Evolutionary conservation across 768 basidiomycete species (phyloP).

Genomic region (Sporobolomyces pararoseus): DNA sequence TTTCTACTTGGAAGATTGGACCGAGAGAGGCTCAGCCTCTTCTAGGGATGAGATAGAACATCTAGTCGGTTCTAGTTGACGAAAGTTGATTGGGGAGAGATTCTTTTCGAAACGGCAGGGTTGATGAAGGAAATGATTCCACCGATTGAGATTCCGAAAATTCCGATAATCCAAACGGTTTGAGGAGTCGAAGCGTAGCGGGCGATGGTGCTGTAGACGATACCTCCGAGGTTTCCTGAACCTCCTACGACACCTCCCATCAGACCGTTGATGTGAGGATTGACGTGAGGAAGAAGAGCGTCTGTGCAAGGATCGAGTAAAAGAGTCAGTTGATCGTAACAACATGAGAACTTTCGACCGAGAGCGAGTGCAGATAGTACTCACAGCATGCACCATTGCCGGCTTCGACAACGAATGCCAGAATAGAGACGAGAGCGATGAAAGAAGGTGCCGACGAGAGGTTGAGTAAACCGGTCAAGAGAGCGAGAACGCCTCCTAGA

Average conservation of each 20-base stretch:
- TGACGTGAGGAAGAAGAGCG: slow-evolving; percentile 57
- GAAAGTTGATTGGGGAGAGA: not conserved
- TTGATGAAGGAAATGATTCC: slow-evolving; percentile 12
- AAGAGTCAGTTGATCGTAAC: not conserved
- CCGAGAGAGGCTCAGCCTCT: slow-evolving; percentile 12
- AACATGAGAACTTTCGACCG: no score
- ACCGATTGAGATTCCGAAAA: slow-evolving; percentile 5
- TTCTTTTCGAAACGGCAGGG: not conserved
- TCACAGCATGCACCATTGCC: slow-evolving; percentile 58
- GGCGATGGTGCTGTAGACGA: slow-evolving; percentile 56
- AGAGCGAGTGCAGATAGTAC: slow-evolving; percentile 42
- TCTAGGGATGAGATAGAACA: not conserved
- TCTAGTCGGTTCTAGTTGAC: not conserved
- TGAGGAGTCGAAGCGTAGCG: slow-evolving; percentile 48
- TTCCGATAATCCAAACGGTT: slow-evolving; percentile 28
- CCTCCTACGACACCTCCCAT: slow-evolving; percentile 53
- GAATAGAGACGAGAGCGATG: slow-evolving; percentile 52
- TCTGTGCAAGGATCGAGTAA: slow-evolving; percentile 4
- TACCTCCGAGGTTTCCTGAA: slow-evolving; percentile 53
- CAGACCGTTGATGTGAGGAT: slow-evolving; percentile 52
- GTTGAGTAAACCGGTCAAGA: slow-evolving; percentile 29
- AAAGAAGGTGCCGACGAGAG: slow-evolving; percentile 43
- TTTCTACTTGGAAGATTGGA: not conserved
- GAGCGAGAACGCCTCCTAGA: slow-evolving; percentile 26
- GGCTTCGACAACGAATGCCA: slow-evolving; percentile 52